A percentile compares a stretch with the other conserved stretches of the same genome.
Conservation (phyloP, 192 early-diverging fungal genomes). For the Podila minutissima region DNA sequence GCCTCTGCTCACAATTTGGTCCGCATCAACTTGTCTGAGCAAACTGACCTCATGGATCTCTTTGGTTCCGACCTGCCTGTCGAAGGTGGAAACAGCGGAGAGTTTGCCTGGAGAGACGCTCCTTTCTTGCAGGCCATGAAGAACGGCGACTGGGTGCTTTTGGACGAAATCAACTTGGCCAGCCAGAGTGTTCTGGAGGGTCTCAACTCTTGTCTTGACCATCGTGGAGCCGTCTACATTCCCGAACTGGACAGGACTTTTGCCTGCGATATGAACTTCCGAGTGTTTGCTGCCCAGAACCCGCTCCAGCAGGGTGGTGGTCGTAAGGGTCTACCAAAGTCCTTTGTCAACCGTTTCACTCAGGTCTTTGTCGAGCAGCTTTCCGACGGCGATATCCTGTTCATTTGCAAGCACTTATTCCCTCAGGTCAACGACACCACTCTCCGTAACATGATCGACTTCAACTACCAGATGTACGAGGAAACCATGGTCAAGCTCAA, state of each 20-base stretch:
- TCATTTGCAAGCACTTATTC: slow-evolving; percentile 73
- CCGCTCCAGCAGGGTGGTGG: slow-evolving; percentile 97
- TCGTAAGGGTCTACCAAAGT: slow-evolving; percentile 96
- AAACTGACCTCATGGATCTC: slow-evolving; percentile 98
- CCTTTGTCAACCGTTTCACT: slow-evolving; percentile 97
- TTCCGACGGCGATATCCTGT: slow-evolving; percentile 76
- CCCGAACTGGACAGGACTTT: slow-evolving; percentile 95
- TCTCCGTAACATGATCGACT: slow-evolving; percentile 73
- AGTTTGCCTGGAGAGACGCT: slow-evolving; percentile 98
- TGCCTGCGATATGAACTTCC: slow-evolving; percentile 79
- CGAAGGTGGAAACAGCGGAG: slow-evolving; percentile 82
- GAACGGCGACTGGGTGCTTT: slow-evolving; percentile 94
- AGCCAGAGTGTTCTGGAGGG: slow-evolving; percentile 98
- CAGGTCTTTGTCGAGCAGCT: slow-evolving; percentile 93
- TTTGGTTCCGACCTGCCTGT: slow-evolving; percentile 98
- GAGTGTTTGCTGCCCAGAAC: slow-evolving; percentile 98
- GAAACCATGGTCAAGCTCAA: slow-evolving; percentile 81
- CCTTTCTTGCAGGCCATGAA: slow-evolving; percentile 98
- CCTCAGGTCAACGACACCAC: slow-evolving; percentile 59
- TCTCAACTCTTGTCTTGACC: slow-evolving; percentile 98
- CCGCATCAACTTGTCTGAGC: slow-evolving; percentile 97
- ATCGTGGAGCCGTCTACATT: slow-evolving; percentile 95
- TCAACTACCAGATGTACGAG: slow-evolving; percentile 88
- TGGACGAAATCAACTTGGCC: slow-evolving; percentile 99
- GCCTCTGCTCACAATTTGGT: slow-evolving; percentile 87